Evolutionary conservation across 495 filamentous ascomycete genomes (phyloP), one percentile per base, ranked within the genome.

Genomic region (Hypoxylon rickii): DNA sequence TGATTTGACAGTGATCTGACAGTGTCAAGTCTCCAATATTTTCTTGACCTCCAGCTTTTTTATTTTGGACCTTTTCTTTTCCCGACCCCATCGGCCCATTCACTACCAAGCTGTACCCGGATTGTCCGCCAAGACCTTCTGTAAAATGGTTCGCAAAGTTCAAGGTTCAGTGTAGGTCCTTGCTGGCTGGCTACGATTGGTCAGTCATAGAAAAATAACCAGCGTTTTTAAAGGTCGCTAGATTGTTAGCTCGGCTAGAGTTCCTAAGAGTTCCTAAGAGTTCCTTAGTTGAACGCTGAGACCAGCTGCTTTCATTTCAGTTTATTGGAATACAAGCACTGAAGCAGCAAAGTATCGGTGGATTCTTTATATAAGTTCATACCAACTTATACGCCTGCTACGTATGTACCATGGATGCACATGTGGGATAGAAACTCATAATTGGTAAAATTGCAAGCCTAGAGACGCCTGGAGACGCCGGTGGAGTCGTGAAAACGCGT

Each of bases 1-100:
- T 15, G 54, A 65, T 48, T 53, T 63, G 55, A 44, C 45, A 49
- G 38, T 62, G 51, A 58, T 45, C 38, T 43, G 22, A 55, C 52
- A 53, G 26, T 62, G 58, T 37, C 58, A 62, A 43, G 34, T 15
- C 12, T 39, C 22, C 19, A 10, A 4, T 10, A 29, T 4, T 29
- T 29, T n/a, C n/a, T n/a, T n/a, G n/a, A n/a, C n/a, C n/a, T n/a
- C n/a, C n/a, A n/a, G n/a, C n/a, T n/a, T n/a, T n/a, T n/a, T n/a
- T n/a, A n/a, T n/a, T n/a, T n/a, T n/a, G n/a, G n/a, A n/a, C n/a
- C n/a, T n/a, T n/a, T n/a, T n/a, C n/a, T n/a, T n/a, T n/a, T n/a
- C n/a, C n/a, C n/a, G n/a, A n/a, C n/a, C n/a, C n/a, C n/a, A n/a
- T n/a, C n/a, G n/a, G n/a, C n/a, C n/a, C n/a, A n/a, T n/a, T n/a